Conservation (phyloP, 2,329 filamentous ascomycete genomes). For the Sarocladium oryzae region DNA sequence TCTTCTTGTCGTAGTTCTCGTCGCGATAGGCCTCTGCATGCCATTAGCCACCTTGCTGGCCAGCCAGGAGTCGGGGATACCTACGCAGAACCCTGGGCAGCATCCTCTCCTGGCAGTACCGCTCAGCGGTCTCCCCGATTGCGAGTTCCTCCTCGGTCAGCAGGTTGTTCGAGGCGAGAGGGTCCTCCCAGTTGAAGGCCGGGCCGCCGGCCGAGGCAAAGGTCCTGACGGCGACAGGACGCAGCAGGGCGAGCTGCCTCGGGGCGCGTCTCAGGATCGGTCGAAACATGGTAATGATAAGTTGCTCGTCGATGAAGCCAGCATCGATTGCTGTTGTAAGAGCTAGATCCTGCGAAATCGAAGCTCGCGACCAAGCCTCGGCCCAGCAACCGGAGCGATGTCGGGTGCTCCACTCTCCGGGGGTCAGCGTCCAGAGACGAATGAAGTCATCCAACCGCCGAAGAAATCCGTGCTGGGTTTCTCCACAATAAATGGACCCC, state of each 20-base stretch:
- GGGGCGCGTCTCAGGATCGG: conserved; percentile 13
- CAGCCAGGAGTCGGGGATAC: conserved; percentile 19
- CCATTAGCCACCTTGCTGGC: not conserved
- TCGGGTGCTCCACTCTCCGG: conserved; percentile 8
- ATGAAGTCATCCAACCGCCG: conserved; percentile 3
- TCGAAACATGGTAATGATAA: conserved; percentile 15
- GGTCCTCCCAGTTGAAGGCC: conserved; percentile 86
- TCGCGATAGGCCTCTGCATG: conserved; percentile 70
- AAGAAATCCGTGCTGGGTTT: not conserved
- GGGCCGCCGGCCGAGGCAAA: conserved; percentile 29
- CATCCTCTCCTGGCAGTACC: conserved; percentile 89
- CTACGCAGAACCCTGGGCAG: conserved; percentile 78
- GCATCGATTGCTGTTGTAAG: not conserved
- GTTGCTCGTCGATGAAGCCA: not conserved
- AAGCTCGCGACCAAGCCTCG: conserved; percentile 1
- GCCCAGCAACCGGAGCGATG: conserved; percentile 7
- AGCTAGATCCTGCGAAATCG: not conserved
- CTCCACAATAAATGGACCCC: not conserved
- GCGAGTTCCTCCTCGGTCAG: conserved; percentile 87
- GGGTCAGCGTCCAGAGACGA: too few relatives aligned
- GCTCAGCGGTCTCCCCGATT: conserved; percentile 82
- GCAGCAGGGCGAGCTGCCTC: conserved; percentile 11
- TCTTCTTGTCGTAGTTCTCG: conserved; percentile 79
- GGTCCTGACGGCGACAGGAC: conserved; percentile 18
- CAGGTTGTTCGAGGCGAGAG: conserved; percentile 65